Base-by-base conservation (phyloP, 805 yeast genomes). In the Torulaspora quercuum region DNA sequence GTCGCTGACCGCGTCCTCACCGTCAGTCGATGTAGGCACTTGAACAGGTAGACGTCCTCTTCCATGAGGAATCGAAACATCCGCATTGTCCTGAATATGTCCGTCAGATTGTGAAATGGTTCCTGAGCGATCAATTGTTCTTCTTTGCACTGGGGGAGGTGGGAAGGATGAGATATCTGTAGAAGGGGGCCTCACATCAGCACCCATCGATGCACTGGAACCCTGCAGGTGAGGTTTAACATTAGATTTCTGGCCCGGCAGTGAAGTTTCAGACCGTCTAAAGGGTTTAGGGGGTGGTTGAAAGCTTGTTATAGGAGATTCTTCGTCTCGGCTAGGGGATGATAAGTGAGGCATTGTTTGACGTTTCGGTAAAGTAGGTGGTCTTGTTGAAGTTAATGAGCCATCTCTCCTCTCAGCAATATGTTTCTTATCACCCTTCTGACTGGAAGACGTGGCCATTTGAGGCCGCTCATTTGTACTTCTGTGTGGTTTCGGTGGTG, bases 201-300 rank as follows among this genome's bases (percentile, higher is more conserved):
- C 16, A 6, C 14, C 20, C 5, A 17, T 5, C 6, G 19, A 8
- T n/a, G n/a, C 11, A 15, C 20, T 27, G 22, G 30, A n/a, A 27
- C n/a, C n/a, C n/a, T n/a, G n/a, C n/a, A n/a, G n/a, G n/a, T n/a
- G n/a, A n/a, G n/a, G n/a, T n/a, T n/a, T n/a, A n/a, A n/a, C n/a
- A n/a, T n/a, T n/a, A n/a, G n/a, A n/a, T n/a, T n/a, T n/a, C n/a
- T 12, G 25, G 16, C 32, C 17, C 18, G 33, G 8, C 15, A 4
- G 19, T 11, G 25, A 29, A 2, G 25, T 11, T 7, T 31, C 41
- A 15, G 42, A 15, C 7, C 23, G 42, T 29, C 41, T 44, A 27
- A 39, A 48, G 11, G 55, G 65, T n/a, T 39, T 49, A 37, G 67
- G 67, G 6, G 67, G 67, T 6, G 67, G 64, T 14, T 58, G 59